Evolutionary conservation across 2,329 filamentous ascomycete species (phyloP).

Genomic region (Pseudogymnoascus sp.): DNA sequence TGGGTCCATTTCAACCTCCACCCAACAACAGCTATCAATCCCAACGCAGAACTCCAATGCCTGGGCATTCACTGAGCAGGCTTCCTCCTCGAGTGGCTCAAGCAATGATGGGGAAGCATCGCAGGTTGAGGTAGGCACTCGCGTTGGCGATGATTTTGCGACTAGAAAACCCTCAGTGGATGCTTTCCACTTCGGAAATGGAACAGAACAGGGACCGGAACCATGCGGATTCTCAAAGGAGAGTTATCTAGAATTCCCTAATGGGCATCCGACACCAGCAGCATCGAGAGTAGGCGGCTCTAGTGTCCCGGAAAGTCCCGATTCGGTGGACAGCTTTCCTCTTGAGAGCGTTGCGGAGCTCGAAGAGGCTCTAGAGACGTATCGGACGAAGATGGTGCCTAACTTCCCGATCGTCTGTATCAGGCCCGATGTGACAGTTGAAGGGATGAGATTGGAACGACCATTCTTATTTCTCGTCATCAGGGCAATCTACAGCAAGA

Average conservation of each 20-base stretch:
- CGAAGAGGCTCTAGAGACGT: slow-evolving; percentile 9
- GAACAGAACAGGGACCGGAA: neutral
- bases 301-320: neutral
- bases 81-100: neutral
- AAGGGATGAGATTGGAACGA: neutral
- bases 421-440: neutral
- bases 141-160: neutral
- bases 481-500: neutral
- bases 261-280: neutral
- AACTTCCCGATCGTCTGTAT: slow-evolving; percentile 12
- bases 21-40: neutral
- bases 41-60: neutral
- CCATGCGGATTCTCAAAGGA: neutral
- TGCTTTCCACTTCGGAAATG: neutral
- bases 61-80: neutral
- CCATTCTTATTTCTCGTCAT: neutral
- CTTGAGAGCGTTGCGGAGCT: slow-evolving; percentile 3
- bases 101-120: neutral
- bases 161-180: neutral
- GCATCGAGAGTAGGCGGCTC: neutral
- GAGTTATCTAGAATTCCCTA: neutral
- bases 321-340: neutral
- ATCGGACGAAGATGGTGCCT: slow-evolving; percentile 10
- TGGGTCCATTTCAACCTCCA: neutral
- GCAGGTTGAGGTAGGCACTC: neutral